Conservation (phyloP, 768 basidiomycete genomes). For the Polyporus arcularius region DNA sequence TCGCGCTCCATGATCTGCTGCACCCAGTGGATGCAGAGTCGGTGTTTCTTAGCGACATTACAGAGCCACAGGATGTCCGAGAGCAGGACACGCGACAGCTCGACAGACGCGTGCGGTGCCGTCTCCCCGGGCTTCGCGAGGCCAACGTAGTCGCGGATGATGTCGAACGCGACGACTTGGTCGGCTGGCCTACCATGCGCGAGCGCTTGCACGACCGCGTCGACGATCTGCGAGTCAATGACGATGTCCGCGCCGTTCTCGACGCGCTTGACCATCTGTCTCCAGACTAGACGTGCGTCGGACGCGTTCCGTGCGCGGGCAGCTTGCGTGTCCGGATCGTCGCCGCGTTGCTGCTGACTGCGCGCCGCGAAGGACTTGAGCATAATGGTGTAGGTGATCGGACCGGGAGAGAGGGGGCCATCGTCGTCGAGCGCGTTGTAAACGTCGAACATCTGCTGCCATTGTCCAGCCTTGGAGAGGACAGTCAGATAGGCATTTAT, state of each 20-base stretch:
- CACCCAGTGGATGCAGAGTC: slow-evolving; percentile 56
- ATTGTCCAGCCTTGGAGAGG: slow-evolving; percentile 57
- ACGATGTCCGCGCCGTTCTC: slow-evolving; percentile 46
- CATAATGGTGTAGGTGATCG: slow-evolving; percentile 65
- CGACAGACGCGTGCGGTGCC: slow-evolving; percentile 36
- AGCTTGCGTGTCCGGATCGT: slow-evolving; percentile 18
- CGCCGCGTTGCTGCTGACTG: slow-evolving; percentile 24
- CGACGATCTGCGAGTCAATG: slow-evolving; percentile 56
- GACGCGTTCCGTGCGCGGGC: slow-evolving; percentile 48
- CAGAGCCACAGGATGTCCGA: slow-evolving; percentile 59
- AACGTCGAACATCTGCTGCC: slow-evolving; percentile 74
- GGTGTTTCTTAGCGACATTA: slow-evolving; percentile 46
- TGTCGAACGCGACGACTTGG: slow-evolving; percentile 64
- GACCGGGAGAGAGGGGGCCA: slow-evolving; percentile 62
- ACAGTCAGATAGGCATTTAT: slow-evolving; percentile 66
- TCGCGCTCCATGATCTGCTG: slow-evolving; percentile 54
- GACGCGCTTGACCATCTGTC: slow-evolving; percentile 55
- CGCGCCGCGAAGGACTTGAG: slow-evolving; percentile 49
- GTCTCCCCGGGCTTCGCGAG: slow-evolving; percentile 50
- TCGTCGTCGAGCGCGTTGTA: slow-evolving; percentile 67
- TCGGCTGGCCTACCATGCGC: slow-evolving; percentile 58
- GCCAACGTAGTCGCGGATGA: slow-evolving; percentile 64
- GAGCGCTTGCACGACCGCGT: slow-evolving; percentile 55
- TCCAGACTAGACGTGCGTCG: slow-evolving; percentile 75
- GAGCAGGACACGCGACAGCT: slow-evolving; percentile 50